Base-by-base conservation (phyloP, 2,329 filamentous ascomycete genomes). In the Fusarium neocosmosporiellum region DNA sequence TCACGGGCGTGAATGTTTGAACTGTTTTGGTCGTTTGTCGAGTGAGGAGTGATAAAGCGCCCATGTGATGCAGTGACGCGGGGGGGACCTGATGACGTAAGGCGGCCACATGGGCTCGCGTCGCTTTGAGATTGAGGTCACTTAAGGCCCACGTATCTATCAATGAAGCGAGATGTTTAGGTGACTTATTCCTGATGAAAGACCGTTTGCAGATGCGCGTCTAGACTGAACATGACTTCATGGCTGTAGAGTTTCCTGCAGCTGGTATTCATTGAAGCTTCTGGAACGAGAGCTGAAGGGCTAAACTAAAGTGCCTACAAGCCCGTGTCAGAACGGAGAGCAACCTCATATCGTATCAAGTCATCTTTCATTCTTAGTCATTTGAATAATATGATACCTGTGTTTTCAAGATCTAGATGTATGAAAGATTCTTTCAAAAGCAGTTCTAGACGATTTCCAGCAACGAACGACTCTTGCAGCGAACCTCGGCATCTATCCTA, bases 51-150 rank as follows among this genome's bases (percentile, higher is more conserved):
- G 71, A 74, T 63, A 41, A 36, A 59, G 59, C 37, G 59, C 48
- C 66, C 73, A 74, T 74, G 73, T 75, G 71, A 74, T 74, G 72
- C 34, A 71, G 67, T 71, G 70, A 73, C 67, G 67, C 67, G 64
- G 71, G 71, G 68, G 29, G 34, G 22, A 31, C 33, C 48, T 50
- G 71, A 74, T 74, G 71, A 74, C 71, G 69, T 74, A 74, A 74
- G 69, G 62, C 59, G 58, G 60, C 69, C 69, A 70, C 66, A 70
- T 74, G 33, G 33, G 33, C 33, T 14, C 29, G 18, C n/a, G 33
- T 22, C 20, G 9, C 33, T 9, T 24, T 39, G 31, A 24, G 31
- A 34, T 54, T 33, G n/a, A 54, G 29, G 6, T 53, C 31, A 55
- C 46, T 50, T 16, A 50, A n/a, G 20, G 27, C 3, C 4, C 18